Evolutionary conservation across 2,329 filamentous ascomycete species (phyloP), one percentile per base, ranked within the genome.

Genomic region (Epichloe gansuensis): DNA sequence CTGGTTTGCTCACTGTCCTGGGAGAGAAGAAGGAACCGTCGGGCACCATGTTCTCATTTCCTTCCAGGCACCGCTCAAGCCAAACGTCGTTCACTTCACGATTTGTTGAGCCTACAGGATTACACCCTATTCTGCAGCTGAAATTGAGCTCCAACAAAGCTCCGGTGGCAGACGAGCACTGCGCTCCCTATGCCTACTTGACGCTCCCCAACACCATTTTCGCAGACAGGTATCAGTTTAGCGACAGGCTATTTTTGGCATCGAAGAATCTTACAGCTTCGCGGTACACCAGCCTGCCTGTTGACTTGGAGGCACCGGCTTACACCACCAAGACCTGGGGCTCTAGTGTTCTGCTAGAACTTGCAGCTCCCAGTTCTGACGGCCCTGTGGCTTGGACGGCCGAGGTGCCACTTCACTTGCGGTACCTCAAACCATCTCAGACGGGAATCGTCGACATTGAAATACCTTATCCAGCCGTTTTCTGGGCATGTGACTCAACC

Each of bases 251-350:
- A 5, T 93, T 94, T 68, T 76, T 95, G 34, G 68, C 80, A 3
- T 90, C 88, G 1, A 89, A 95, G 61, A 88, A 94, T 62, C 75
- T 96, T 21, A 73, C 76, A 2, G 72, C 78, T 2, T 70, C 94
- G 41, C 81, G 76, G 44, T 80, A 84, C 56, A 76, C 88, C 13
- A 82, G 81, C 27, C 78, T 86, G 12, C 87, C 88, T 21, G 86
- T 90, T 6, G 90, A 97, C 59, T 82, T 97, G 50, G 91, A 97
- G 70, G 89, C 89, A 0, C 91, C 91, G 1, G 84, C 85, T 60
- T 97, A 94, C 72, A 80, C 83, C 2, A 76, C 89, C 34, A 63
- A 76, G 6, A 67, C 74, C 35, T 96, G 91, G 91, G 91, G 91
- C 5, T 90, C 85, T 0, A 81, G 77, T 15, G 74, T 89, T 15